A percentile compares a stretch with the other conserved stretches of the same genome.
phyloP scores from a whole-genome alignment of 495 filamentous ascomycete species.

The Oleoguttula mirabilis region DNA sequence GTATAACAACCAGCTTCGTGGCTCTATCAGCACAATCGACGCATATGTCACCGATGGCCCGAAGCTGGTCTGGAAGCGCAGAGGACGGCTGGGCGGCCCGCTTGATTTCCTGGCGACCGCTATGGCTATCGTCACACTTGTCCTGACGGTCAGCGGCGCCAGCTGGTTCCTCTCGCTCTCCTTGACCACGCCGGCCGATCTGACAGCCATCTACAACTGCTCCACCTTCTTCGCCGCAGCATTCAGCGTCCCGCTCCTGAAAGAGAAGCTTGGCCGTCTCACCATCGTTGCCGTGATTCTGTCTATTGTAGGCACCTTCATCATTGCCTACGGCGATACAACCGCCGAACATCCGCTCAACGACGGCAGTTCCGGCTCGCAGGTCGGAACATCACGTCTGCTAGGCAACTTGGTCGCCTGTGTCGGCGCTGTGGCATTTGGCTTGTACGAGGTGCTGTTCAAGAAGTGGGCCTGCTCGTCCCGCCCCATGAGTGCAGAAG shows the following conservation, averaged over 20 bases:
- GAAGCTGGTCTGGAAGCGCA: neutral
- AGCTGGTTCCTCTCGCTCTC: constrained; percentile 16
- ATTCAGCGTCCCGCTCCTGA: constrained; percentile 19
- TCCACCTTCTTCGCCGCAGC: constrained; percentile 20
- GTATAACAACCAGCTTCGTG: constrained; percentile 14
- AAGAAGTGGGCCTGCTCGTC: constrained; percentile 22
- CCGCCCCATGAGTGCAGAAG: constrained; percentile 4
- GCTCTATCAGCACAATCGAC: constrained; percentile 13
- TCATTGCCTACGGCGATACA: constrained; percentile 19
- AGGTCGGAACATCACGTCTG: constrained; percentile 11
- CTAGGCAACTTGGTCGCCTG: constrained; percentile 18
- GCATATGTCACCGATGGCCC: constrained; percentile 12
- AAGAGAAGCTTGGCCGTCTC: constrained; percentile 11
- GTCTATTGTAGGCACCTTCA: constrained; percentile 17
- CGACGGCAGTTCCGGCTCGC: neutral
- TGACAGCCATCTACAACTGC: constrained; percentile 22
- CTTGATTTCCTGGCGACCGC: constrained; percentile 12
- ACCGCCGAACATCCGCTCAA: constrained; percentile 9
- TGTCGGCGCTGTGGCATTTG: constrained; percentile 18
- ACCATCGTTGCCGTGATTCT: constrained; percentile 14
- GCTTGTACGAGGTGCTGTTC: constrained; percentile 21
- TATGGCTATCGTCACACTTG: constrained; percentile 14
- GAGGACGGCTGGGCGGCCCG: constrained; percentile 8
- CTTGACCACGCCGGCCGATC: constrained; percentile 18
- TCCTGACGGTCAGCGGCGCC: constrained; percentile 13